A percentile compares a stretch with the other conserved stretches of the same genome.
Evolutionary conservation across 495 filamentous ascomycete species (phyloP).

Genomic region (Durotheca rogersii): DNA sequence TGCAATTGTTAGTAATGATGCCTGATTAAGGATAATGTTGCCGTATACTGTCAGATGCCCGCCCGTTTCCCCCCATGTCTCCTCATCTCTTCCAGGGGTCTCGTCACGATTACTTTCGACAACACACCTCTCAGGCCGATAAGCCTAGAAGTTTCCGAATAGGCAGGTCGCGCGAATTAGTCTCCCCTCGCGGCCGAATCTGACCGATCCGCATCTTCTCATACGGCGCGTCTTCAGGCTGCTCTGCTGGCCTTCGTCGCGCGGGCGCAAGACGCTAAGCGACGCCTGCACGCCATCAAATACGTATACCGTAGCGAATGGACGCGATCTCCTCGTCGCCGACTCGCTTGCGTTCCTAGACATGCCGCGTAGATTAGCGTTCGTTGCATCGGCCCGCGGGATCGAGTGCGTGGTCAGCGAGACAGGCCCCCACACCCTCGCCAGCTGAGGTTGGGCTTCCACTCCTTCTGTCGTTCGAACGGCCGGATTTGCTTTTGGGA

Average conservation of each 20-base stretch:
- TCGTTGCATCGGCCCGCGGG: constrained; percentile 8
- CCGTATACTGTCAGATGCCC: constrained; percentile 22
- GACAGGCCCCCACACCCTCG: too few species aligned
- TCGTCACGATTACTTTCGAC: constrained; percentile 7
- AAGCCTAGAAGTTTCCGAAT: constrained; percentile 19
- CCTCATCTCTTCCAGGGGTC: neutral
- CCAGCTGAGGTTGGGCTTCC: too few species aligned
- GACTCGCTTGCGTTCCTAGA: neutral
- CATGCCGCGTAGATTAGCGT: neutral
- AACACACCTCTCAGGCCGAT: constrained; percentile 7
- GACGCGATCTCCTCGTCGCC: constrained; percentile 2
- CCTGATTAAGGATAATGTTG: constrained; percentile 6
- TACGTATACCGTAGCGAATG: constrained; percentile 9
- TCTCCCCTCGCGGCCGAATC: neutral
- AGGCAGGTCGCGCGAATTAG: constrained; percentile 27
- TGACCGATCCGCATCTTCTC: constrained; percentile 11
- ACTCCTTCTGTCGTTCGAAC: too few species aligned
- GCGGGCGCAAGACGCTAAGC: constrained; percentile 9
- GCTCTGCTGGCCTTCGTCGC: constrained; percentile 14
- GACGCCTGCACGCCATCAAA: constrained; percentile 22
- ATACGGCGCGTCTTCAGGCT: constrained; percentile 4
- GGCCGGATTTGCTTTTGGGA: too few species aligned
- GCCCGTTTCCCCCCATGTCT: constrained; percentile 17
- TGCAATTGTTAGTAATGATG: too few species aligned
- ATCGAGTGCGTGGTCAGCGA: too few species aligned